Conservation (phyloP, 2,329 filamentous ascomycete genomes). For the Westerdykella sp. region DNA sequence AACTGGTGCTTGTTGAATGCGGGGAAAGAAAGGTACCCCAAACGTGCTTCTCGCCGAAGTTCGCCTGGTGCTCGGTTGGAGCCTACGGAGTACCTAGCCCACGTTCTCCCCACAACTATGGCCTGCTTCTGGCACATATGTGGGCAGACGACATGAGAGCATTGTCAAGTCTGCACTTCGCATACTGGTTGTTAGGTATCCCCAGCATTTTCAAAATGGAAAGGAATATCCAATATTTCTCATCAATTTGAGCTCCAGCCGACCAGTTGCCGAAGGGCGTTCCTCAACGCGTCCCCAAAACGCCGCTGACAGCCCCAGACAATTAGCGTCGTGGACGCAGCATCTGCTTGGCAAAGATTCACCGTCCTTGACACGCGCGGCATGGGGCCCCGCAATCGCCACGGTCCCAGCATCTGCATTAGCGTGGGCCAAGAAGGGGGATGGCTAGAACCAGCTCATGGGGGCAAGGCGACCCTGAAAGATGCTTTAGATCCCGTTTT, state of each 20-base stretch:
- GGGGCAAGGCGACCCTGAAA: slow-evolving; percentile 6
- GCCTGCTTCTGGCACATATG: too few relatives aligned
- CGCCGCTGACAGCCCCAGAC: background rate
- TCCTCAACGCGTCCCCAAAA: background rate
- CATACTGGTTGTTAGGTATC: background rate
- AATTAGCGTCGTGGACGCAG: too few relatives aligned
- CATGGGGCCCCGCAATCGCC: slow-evolving; percentile 26
- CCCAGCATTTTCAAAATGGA: background rate
- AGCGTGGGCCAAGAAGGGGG: slow-evolving; percentile 9
- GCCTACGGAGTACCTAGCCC: too few relatives aligned
- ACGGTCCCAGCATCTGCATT: slow-evolving; percentile 9
- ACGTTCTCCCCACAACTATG: too few relatives aligned
- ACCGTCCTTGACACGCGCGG: slow-evolving; percentile 9
- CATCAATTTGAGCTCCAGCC: background rate
- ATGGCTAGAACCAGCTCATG: slow-evolving; percentile 2
- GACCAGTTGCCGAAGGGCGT: background rate
- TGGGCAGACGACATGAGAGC: background rate
- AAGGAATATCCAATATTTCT: too few relatives aligned
- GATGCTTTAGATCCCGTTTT: slow-evolving; percentile 5
- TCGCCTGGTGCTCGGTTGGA: too few relatives aligned
- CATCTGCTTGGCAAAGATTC: too few relatives aligned
- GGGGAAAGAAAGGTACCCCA: too few relatives aligned
- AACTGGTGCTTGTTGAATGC: too few relatives aligned
- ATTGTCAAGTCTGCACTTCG: background rate
- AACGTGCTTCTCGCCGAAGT: too few relatives aligned